Conservation (phyloP, 1,284 basidiomycete genomes). For the Microbotryum silenes-acaulis region DNA sequence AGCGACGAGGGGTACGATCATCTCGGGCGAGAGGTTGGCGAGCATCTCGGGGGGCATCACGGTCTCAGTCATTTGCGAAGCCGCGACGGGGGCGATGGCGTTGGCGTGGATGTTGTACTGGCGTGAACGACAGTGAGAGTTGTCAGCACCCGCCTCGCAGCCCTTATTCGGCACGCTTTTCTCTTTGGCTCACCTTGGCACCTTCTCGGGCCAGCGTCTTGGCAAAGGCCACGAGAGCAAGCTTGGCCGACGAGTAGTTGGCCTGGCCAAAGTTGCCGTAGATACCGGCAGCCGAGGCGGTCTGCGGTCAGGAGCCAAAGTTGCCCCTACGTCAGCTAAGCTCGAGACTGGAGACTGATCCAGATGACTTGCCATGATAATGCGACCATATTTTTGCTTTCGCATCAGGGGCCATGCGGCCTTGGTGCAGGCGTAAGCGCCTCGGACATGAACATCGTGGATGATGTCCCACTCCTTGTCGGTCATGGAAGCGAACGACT, state of each 20-base stretch:
- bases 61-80: constrained; percentile 40
- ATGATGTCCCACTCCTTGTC: constrained; percentile 44
- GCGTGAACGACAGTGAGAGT: background rate
- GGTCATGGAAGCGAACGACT: constrained; percentile 45
- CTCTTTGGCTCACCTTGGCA: constrained; percentile 50
- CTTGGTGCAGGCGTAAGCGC: constrained; percentile 88
- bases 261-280: constrained; percentile 95
- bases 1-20: constrained; percentile 84
- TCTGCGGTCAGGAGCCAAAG: constrained; percentile 38
- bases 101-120: constrained; percentile 84
- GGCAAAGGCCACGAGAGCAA: constrained; percentile 86
- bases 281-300: constrained; percentile 77
- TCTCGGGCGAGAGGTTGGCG: constrained; percentile 83
- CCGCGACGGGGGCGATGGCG: constrained; percentile 77
- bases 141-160: background rate
- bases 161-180: constrained; percentile 38
- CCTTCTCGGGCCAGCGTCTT: constrained; percentile 69
- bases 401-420: constrained; percentile 95
- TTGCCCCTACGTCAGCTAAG: background rate
- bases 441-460: constrained; percentile 80
- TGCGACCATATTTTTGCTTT: constrained; percentile 67
- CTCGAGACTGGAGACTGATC: background rate
- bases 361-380: constrained; percentile 56
- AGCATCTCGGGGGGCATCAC: constrained; percentile 99
- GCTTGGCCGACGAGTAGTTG: constrained; percentile 57